Conservation (phyloP, 352 stramenopile species). For the Pythium phragmiticola region DNA sequence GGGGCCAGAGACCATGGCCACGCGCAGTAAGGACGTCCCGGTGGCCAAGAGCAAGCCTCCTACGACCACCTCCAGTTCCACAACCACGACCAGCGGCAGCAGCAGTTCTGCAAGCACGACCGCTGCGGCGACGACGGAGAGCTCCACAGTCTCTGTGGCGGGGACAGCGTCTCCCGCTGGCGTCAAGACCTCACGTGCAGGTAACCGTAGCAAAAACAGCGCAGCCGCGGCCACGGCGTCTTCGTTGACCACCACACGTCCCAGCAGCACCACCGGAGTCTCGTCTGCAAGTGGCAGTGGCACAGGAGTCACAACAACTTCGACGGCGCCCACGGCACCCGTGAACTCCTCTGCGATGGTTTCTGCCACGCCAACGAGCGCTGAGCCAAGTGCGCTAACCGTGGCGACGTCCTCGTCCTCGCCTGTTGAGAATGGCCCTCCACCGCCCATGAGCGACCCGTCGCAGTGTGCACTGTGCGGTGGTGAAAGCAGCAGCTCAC, state of each 20-base stretch:
- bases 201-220: background rate
- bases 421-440: constrained; percentile 4
- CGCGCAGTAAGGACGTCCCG: too few species aligned
- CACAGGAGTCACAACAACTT: background rate
- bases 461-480: constrained; percentile 20
- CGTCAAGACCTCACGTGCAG: background rate
- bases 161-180: background rate
- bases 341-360: background rate
- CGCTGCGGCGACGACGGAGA: background rate
- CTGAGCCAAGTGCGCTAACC: background rate
- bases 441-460: constrained; percentile 2
- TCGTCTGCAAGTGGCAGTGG: background rate
- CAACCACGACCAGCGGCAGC: background rate
- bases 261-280: background rate
- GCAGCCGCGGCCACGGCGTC: background rate
- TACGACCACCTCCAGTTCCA: background rate
- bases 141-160: background rate
- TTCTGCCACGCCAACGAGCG: background rate
- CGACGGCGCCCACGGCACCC: constrained; percentile 6
- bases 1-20: too few species aligned
- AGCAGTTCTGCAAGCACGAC: background rate
- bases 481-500: constrained; percentile 1
- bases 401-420: constrained; percentile 10
- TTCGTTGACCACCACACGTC: background rate
- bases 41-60: too few species aligned